Conservation (phyloP, 169 alveolate genomes). For the Blepharisma undulans region DNA sequence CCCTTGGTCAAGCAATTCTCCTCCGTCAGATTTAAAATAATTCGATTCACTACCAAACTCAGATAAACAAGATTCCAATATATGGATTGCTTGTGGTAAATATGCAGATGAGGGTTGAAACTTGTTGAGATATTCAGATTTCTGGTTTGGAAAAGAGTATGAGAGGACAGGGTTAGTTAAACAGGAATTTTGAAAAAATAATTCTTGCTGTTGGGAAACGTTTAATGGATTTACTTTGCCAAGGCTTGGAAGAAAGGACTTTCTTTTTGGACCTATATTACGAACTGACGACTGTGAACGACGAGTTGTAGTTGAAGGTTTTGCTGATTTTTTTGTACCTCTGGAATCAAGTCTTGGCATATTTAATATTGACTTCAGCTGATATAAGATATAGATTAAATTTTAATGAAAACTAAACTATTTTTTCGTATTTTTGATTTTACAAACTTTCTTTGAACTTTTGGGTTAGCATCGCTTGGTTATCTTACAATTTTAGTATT, state of each 20-base stretch:
- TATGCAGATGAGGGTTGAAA: constrained; percentile 40
- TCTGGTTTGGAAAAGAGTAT: constrained; percentile 40
- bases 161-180: constrained; percentile 48
- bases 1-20: constrained; percentile 42
- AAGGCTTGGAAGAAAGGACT: not conserved
- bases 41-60: constrained; percentile 43
- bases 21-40: constrained; percentile 50
- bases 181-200: constrained; percentile 47
- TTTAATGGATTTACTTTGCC: constrained; percentile 45
- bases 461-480: too few species aligned
- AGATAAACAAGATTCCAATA: constrained; percentile 44
- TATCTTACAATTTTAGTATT: too few species aligned
- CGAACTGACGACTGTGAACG: not conserved
- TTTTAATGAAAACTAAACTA: too few species aligned
- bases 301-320: not conserved
- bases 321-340: not conserved
- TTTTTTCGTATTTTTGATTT: too few species aligned
- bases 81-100: constrained; percentile 44
- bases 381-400: not conserved
- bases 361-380: not conserved
- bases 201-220: constrained; percentile 43
- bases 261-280: not conserved
- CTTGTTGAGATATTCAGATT: constrained; percentile 26
- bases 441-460: too few species aligned
- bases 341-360: not conserved